Base-by-base conservation (phyloP, 345 rosid genomes). In the Citrus hindsii region DNA sequence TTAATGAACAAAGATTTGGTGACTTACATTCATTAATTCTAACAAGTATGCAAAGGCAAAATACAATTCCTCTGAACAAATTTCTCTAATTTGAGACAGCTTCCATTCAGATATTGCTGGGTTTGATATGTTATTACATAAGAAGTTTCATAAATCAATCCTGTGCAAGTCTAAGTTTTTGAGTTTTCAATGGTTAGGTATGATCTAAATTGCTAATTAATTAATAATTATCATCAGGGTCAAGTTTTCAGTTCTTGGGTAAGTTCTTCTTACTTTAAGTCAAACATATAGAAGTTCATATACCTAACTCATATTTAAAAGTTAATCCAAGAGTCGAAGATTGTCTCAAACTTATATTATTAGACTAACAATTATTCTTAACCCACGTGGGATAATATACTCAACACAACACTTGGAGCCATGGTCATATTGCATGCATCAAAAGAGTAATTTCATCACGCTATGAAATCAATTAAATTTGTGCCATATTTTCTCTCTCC, bases 61-160 rank as follows among this genome's bases (percentile, higher is more conserved):
- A 51, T 64, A 66, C n/a, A 30, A 32, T 32, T 68, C 70, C 33
- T 55, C 33, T 19, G 51, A 78, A 70, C 67, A 64, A 56, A 71
- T 59, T n/a, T 35, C 77, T 25, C 67, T 25, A 79, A 81, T 63
- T 61, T 37, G 74, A 66, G 76, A 69, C 72, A 56, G 56, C 46
- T 68, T 80, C 67, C 72, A 69, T 81, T 83, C 69, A 76, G 40
- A 53, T 53, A 40, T 60, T 51, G 79, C 81, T 61, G 37, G 86
- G 66, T 76, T 69, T 24, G 32, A 25, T 61, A 21, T 53, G 13
- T 61, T 53, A n/a, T 40, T 46, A 13, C 51, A 10, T 37, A 38
- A 73, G 61, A 55, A 62, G 80, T 48, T 69, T 74, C 73, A 38
- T 40, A 80, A 71, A 67, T 80, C 21, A 21, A 76, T 73, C 60